phyloP scores from a whole-genome alignment of 495 filamentous ascomycete genomes.

The Echria macrotheca region DNA sequence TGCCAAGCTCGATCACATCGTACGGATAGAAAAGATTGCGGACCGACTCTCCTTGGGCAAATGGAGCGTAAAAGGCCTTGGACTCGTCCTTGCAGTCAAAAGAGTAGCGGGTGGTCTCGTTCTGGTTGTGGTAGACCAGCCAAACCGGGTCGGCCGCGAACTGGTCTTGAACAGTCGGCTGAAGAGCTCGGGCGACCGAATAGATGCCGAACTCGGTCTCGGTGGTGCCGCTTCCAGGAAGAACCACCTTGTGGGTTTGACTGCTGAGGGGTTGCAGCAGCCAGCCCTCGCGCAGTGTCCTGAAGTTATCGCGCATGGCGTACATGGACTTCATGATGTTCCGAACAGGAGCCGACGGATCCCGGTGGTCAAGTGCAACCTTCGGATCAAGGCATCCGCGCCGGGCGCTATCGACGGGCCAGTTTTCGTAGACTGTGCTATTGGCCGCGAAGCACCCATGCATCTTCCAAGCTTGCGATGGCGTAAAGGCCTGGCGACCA shows the following conservation, averaged over 20 bases:
- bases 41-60: constrained; percentile 49
- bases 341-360: constrained; percentile 32
- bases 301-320: constrained; percentile 53
- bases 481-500: constrained; percentile 62
- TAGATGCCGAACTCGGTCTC: constrained; percentile 63
- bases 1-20: constrained; percentile 49
- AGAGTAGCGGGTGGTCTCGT: constrained; percentile 52
- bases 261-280: constrained; percentile 54
- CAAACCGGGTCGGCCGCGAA: constrained; percentile 53
- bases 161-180: constrained; percentile 50
- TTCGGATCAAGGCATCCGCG: constrained; percentile 68
- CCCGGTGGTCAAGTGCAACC: constrained; percentile 52
- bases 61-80: constrained; percentile 50
- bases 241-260: constrained; percentile 49
- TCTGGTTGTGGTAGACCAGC: constrained; percentile 62
- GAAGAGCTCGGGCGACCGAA: constrained; percentile 25
- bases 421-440: constrained; percentile 18
- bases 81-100: constrained; percentile 54
- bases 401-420: constrained; percentile 38
- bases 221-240: constrained; percentile 51
- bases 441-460: constrained; percentile 62
- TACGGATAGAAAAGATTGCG: constrained; percentile 65
- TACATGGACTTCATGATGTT: constrained; percentile 66
- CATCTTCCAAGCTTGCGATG: constrained; percentile 60
- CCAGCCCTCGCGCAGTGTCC: constrained; percentile 59